Evolutionary conservation across 306 rosid genomes (phyloP).

Genomic region (Quercus berberidifolia): DNA sequence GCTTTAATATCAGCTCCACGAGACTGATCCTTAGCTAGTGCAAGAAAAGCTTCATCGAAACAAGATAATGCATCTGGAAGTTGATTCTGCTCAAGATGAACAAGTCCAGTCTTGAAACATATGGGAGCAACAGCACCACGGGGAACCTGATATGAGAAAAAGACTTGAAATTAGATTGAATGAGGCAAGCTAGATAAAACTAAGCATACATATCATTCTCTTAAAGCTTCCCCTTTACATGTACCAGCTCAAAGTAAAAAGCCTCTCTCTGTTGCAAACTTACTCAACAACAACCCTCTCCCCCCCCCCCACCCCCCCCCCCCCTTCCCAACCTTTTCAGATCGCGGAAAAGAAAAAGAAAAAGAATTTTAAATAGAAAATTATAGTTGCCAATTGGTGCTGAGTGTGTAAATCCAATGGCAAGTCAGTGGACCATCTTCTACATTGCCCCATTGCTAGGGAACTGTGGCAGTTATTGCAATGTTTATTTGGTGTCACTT

Average conservation of each 20-base stretch:
- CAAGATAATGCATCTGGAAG: conserved; percentile 94
- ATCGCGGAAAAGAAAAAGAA: too few relatives aligned
- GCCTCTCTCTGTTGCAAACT: neutral
- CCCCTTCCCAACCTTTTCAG: neutral
- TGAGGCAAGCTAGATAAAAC: neutral
- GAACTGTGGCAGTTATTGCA: too few relatives aligned
- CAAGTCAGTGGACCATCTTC: too few relatives aligned
- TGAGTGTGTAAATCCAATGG: neutral
- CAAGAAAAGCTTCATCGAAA: conserved; percentile 92
- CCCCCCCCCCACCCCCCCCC: neutral
- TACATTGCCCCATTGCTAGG: too few relatives aligned
- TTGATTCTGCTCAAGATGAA: conserved; percentile 93
- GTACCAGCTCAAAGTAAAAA: neutral
- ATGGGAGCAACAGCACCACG: conserved; percentile 85
- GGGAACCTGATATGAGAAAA: conserved; percentile 68
- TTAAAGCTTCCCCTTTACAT: neutral
- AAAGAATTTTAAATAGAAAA: neutral
- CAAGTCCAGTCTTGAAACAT: conserved; percentile 95
- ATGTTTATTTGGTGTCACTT: too few relatives aligned
- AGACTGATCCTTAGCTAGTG: conserved; percentile 91
- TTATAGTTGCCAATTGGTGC: neutral
- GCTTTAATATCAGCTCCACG: conserved; percentile 97
- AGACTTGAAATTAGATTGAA: conserved; percentile 22
- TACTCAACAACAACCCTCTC: neutral
- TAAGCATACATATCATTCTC: neutral